These are phyloP conservation scores for Durio zibethinus DNA, from an alignment of 345 rosid species.

Conservation along the genomic window DNA sequence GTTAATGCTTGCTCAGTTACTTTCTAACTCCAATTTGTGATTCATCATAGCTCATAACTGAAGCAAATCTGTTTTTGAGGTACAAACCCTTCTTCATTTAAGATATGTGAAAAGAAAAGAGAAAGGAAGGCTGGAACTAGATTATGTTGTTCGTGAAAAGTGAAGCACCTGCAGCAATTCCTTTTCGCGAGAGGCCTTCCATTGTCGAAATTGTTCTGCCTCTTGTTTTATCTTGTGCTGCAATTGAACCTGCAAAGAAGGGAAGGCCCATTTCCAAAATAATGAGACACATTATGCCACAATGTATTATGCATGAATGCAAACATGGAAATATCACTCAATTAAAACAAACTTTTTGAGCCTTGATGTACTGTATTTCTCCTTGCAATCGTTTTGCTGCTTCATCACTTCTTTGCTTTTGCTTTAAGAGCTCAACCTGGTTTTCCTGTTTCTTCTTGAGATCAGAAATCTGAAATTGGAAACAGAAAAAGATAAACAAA, in stretches of 20 bases:
- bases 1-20: neutral
- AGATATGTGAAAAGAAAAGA: neutral
- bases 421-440: constrained; percentile 66
- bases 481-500: neutral
- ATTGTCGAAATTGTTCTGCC: constrained; percentile 79
- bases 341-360: constrained; percentile 57
- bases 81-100: neutral
- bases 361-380: constrained; percentile 72
- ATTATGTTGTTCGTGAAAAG: neutral
- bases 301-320: neutral
- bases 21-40: constrained; percentile 1
- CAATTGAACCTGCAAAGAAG: constrained; percentile 58
- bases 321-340: neutral
- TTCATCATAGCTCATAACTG: neutral
- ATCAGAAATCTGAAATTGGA: constrained; percentile 47
- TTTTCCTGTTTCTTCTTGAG: constrained; percentile 76
- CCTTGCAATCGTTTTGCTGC: constrained; percentile 65
- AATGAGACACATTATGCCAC: neutral
- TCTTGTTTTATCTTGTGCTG: constrained; percentile 80
- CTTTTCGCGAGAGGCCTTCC: constrained; percentile 78
- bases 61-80: constrained; percentile 1
- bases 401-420: constrained; percentile 78
- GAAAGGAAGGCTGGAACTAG: neutral
- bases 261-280: constrained; percentile 11
- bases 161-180: constrained; percentile 65